Evolutionary conservation across 1,139 yeast genomes (phyloP).

Genomic region (Kluyveromyces sp.): DNA sequence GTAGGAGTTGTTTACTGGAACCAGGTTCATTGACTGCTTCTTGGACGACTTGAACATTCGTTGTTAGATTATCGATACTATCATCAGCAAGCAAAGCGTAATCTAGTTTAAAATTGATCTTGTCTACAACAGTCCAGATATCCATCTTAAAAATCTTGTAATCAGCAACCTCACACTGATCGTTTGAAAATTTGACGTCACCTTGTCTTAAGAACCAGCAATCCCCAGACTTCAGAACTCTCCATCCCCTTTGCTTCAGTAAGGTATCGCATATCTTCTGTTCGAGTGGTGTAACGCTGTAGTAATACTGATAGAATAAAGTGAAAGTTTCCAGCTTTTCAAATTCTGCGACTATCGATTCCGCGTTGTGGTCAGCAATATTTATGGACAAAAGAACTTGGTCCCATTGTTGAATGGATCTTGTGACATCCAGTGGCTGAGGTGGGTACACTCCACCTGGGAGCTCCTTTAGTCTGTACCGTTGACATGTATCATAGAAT

Average conservation of each 20-base stretch:
- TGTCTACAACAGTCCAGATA: slow-evolving; percentile 37
- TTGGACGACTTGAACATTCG: not conserved
- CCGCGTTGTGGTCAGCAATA: slow-evolving; percentile 9
- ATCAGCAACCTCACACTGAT: slow-evolving; percentile 36
- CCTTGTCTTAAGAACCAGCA: slow-evolving; percentile 38
- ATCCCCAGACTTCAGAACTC: slow-evolving; percentile 27
- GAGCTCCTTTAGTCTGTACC: slow-evolving; percentile 22
- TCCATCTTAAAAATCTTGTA: slow-evolving; percentile 37
- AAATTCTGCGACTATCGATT: slow-evolving; percentile 21
- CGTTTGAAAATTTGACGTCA: slow-evolving; percentile 33
- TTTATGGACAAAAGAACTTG: slow-evolving; percentile 17
- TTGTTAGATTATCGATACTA: not conserved
- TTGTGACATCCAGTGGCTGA: slow-evolving; percentile 31
- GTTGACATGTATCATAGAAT: slow-evolving; percentile 24
- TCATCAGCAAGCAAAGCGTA: slow-evolving; percentile 14
- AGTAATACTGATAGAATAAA: slow-evolving; percentile 56
- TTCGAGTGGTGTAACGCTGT: slow-evolving; percentile 51
- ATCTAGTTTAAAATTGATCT: slow-evolving; percentile 31
- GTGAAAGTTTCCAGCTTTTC: slow-evolving; percentile 35
- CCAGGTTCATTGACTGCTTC: not conserved
- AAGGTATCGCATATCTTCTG: slow-evolving; percentile 33
- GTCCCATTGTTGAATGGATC: slow-evolving; percentile 33
- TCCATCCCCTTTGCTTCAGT: slow-evolving; percentile 35
- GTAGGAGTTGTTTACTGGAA: slow-evolving; percentile 29
- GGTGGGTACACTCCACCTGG: slow-evolving; percentile 32